Percentiles rank a stretch among this genome's conserved stretches.
Conservation (phyloP, 345 rosid genomes). For the Bretschneidera sinensis region DNA sequence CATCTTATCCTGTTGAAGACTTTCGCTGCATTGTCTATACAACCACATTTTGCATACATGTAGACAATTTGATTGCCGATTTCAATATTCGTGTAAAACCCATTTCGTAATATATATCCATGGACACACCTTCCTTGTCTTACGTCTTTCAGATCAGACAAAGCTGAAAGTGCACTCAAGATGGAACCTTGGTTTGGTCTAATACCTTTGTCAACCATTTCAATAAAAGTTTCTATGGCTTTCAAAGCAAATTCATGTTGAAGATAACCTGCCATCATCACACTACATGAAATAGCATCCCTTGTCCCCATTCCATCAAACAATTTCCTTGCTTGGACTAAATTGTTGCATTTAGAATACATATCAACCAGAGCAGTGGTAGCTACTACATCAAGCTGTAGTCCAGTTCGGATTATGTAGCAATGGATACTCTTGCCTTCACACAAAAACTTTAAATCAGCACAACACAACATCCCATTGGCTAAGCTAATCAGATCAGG, state of each 20-base stretch:
- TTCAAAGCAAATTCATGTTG: conserved; percentile 18
- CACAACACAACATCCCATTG: conserved; percentile 28
- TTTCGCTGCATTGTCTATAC: conserved; percentile 14
- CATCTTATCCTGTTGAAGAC: conserved; percentile 20
- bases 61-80: conserved; percentile 26
- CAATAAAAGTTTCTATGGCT: conserved; percentile 19
- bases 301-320: conserved; percentile 20
- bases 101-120: conserved; percentile 24
- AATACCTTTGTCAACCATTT: conserved; percentile 21
- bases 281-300: conserved; percentile 27
- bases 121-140: conserved; percentile 28
- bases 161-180: conserved; percentile 26
- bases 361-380: conserved; percentile 33
- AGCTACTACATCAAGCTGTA: conserved; percentile 26
- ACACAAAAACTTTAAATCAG: conserved; percentile 20
- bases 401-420: conserved; percentile 20
- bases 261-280: conserved; percentile 34
- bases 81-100: conserved; percentile 13
- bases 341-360: conserved; percentile 27
- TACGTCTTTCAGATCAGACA: conserved; percentile 19
- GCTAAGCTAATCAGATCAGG: conserved; percentile 26
- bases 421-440: conserved; percentile 35
- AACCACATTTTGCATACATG: conserved; percentile 28
- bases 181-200: conserved; percentile 25
- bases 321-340: conserved; percentile 25